Percentiles rank a stretch among this genome's conserved stretches.
phyloP scores from a whole-genome alignment of 225 moss, liverwort and hornwort genomes.

The Physcomitrium patens region DNA sequence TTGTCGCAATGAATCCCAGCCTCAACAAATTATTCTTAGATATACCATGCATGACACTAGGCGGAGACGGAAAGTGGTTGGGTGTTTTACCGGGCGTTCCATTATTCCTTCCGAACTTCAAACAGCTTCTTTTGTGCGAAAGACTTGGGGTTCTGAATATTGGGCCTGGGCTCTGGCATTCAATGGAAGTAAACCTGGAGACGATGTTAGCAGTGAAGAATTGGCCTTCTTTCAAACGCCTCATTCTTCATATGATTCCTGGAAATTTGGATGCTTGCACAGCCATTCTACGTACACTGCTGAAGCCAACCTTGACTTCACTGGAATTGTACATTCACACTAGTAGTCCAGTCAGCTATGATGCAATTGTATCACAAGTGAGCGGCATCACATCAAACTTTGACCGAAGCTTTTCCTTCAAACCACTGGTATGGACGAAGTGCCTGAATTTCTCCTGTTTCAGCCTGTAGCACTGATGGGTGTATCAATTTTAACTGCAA shows the following conservation, averaged over 20 bases:
- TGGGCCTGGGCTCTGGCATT: slow-evolving; percentile 78
- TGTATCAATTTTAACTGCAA: too few relatives aligned
- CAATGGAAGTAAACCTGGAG: slow-evolving; percentile 49
- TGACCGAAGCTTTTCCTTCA: slow-evolving; percentile 14
- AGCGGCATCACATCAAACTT: background rate
- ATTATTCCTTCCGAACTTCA: slow-evolving; percentile 44
- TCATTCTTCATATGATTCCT: slow-evolving; percentile 67
- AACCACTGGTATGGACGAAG: slow-evolving; percentile 41
- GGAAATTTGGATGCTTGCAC: slow-evolving; percentile 31
- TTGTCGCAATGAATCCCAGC: slow-evolving; percentile 19
- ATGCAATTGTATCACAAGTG: slow-evolving; percentile 24
- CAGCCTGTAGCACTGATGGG: slow-evolving; percentile 34
- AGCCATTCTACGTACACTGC: slow-evolving; percentile 11
- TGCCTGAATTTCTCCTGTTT: slow-evolving; percentile 60
- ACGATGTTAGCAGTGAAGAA: slow-evolving; percentile 20
- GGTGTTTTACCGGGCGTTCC: slow-evolving; percentile 44
- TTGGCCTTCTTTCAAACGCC: slow-evolving; percentile 56
- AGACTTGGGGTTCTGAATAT: slow-evolving; percentile 57
- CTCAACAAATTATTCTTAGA: slow-evolving; percentile 68
- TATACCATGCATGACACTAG: slow-evolving; percentile 74
- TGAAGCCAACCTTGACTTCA: slow-evolving; percentile 24
- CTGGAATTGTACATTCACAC: slow-evolving; percentile 48
- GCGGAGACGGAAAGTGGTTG: slow-evolving; percentile 63
- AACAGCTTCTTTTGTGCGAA: slow-evolving; percentile 36
- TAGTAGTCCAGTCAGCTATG: slow-evolving; percentile 42